A percentile compares a stretch with the other conserved stretches of the same genome.
phyloP scores from a whole-genome alignment of 2,329 filamentous ascomycete species.

The Aureobasidium sp. region DNA sequence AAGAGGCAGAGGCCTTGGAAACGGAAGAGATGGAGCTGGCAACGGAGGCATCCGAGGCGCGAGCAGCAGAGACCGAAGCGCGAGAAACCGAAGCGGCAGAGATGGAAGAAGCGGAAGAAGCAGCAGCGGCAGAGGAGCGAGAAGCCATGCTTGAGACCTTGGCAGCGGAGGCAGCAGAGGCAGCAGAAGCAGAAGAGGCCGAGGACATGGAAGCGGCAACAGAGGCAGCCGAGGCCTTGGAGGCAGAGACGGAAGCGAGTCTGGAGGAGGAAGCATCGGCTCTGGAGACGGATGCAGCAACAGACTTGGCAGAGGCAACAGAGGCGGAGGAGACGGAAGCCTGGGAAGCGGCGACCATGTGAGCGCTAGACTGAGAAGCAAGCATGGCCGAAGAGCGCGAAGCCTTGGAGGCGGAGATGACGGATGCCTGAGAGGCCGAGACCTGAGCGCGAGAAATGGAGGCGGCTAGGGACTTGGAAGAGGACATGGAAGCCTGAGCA shows the following conservation, averaged over 20 bases:
- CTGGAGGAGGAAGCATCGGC: constrained; percentile 1
- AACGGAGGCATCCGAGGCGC: background rate
- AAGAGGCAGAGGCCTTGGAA: constrained; percentile 4
- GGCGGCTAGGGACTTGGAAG: background rate
- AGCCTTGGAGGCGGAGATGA: constrained; percentile 12
- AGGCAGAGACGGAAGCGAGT: constrained; percentile 9
- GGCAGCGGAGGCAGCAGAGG: background rate
- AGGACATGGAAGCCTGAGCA: background rate
- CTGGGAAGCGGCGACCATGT: background rate
- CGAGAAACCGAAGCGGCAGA: constrained; percentile 4
- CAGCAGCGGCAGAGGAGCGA: background rate
- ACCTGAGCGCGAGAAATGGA: background rate
- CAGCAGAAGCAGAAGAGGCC: background rate
- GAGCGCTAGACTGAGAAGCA: constrained; percentile 2
- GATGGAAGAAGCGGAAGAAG: background rate
- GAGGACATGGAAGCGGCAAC: constrained; percentile 9
- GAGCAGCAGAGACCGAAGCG: constrained; percentile 11
- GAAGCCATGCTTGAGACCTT: constrained; percentile 2
- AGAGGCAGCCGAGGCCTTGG: constrained; percentile 14
- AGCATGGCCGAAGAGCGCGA: constrained; percentile 2
- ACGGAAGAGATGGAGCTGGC: background rate
- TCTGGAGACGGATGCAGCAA: background rate
- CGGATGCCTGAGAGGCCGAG: background rate
- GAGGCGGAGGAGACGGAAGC: constrained; percentile 11
- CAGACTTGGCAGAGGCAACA: constrained; percentile 11